Evolutionary conservation across 495 filamentous ascomycete species (phyloP).

Genomic region (Penicillium subrubescens): DNA sequence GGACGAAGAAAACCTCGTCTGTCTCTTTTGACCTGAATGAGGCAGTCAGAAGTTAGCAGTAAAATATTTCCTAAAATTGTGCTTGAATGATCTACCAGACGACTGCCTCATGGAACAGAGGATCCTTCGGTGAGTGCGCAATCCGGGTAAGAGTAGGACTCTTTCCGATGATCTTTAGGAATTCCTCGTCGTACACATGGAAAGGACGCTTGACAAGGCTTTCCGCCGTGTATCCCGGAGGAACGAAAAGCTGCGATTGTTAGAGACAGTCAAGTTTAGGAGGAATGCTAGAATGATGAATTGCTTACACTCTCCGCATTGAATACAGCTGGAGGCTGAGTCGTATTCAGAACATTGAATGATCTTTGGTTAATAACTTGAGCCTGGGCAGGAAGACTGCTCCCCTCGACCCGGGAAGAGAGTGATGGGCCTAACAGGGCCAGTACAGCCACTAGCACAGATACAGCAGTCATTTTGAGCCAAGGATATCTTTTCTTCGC

Average conservation of each 20-base stretch:
- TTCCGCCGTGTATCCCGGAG: constrained; percentile 22
- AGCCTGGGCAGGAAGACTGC: constrained; percentile 20
- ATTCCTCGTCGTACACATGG: constrained; percentile 27
- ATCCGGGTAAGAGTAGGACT: constrained; percentile 24
- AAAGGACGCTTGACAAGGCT: constrained; percentile 33
- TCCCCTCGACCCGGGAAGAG: not conserved
- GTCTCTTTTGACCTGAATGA: constrained; percentile 36
- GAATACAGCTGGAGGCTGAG: constrained; percentile 18
- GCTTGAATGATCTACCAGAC: constrained; percentile 42
- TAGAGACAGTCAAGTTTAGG: not conserved
- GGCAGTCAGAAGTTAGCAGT: not conserved
- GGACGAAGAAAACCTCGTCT: constrained; percentile 56
- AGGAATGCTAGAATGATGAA: not conserved
- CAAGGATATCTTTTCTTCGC: not conserved
- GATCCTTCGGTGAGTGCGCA: constrained; percentile 32
- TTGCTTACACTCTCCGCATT: constrained; percentile 22
- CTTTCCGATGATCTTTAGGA: constrained; percentile 22
- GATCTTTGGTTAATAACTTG: constrained; percentile 20
- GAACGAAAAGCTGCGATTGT: constrained; percentile 18
- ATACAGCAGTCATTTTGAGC: not conserved
- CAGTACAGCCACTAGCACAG: not conserved
- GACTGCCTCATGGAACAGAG: constrained; percentile 53
- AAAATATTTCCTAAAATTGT: not conserved
- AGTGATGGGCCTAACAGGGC: not conserved
- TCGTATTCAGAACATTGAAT: constrained; percentile 26